Conservation (phyloP, 2,329 filamentous ascomycete genomes). For the Fusarium miscanthi region DNA sequence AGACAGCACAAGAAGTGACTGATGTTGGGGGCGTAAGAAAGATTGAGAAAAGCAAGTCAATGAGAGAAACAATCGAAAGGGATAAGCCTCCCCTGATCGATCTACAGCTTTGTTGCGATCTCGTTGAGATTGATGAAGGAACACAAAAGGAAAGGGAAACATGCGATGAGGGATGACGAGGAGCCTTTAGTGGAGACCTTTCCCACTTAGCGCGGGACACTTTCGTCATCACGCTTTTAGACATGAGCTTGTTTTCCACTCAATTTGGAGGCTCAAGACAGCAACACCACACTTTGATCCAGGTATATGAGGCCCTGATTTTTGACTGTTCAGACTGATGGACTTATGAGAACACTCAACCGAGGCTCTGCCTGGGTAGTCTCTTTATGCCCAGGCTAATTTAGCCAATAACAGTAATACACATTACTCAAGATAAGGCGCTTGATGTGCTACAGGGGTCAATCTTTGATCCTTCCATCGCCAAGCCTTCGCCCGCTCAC, state of each 20-base stretch:
- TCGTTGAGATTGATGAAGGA: slow-evolving; percentile 30
- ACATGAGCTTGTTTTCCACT: slow-evolving; percentile 38
- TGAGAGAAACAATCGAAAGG: background rate
- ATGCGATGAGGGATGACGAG: slow-evolving; percentile 38
- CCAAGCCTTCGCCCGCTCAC: slow-evolving; percentile 26
- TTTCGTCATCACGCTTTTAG: slow-evolving; percentile 37
- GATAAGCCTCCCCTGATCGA: slow-evolving; percentile 12
- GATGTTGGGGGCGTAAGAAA: background rate
- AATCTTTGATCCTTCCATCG: slow-evolving; percentile 21
- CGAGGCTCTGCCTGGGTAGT: background rate
- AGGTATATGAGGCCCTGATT: background rate
- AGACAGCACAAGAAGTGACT: slow-evolving; percentile 1
- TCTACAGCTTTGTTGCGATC: slow-evolving; percentile 27
- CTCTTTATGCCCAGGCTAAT: background rate
- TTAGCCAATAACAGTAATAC: background rate
- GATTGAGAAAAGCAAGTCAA: background rate
- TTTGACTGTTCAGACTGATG: background rate
- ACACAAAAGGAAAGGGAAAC: slow-evolving; percentile 27
- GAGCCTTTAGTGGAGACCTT: slow-evolving; percentile 32
- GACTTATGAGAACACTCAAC: background rate
- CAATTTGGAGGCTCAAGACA: slow-evolving; percentile 22
- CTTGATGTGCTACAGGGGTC: slow-evolving; percentile 32
- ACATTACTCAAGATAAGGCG: slow-evolving; percentile 1
- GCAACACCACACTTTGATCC: background rate
- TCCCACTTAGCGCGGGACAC: slow-evolving; percentile 24